These are phyloP conservation scores for Nemania serpens DNA, from an alignment of 2,329 filamentous ascomycete genomes.

Conservation along the genomic window DNA sequence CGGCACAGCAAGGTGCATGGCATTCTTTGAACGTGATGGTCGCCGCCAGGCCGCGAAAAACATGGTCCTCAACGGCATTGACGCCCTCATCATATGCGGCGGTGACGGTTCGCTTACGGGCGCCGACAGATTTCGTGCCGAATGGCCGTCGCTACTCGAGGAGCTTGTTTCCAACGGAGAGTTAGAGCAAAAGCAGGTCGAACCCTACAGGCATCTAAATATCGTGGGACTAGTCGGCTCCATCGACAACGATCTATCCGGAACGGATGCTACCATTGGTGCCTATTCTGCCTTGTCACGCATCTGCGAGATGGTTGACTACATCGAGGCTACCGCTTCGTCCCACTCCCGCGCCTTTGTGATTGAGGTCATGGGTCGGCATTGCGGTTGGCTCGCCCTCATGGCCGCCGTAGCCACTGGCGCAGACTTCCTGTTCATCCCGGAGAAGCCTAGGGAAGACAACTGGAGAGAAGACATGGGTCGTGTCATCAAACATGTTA, in stretches of 20 bases:
- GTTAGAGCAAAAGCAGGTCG: slow-evolving; percentile 71
- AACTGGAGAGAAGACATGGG: slow-evolving; percentile 93
- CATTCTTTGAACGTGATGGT: slow-evolving; percentile 86
- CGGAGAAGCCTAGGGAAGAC: slow-evolving; percentile 84
- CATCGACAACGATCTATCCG: slow-evolving; percentile 97
- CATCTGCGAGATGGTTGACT: slow-evolving; percentile 95
- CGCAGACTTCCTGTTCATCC: slow-evolving; percentile 96
- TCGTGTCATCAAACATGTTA: slow-evolving; percentile 71
- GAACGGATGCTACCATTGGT: slow-evolving; percentile 96
- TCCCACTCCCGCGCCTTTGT: slow-evolving; percentile 97
- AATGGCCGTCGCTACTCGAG: slow-evolving; percentile 86
- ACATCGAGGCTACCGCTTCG: slow-evolving; percentile 91
- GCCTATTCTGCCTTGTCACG: slow-evolving; percentile 91
- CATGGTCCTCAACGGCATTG: slow-evolving; percentile 89
- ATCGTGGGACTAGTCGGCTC: slow-evolving; percentile 96
- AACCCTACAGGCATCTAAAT: slow-evolving; percentile 84
- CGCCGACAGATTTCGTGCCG: slow-evolving; percentile 87
- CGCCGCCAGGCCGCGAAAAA: slow-evolving; percentile 89
- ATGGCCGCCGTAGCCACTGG: slow-evolving; percentile 96
- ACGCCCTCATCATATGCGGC: slow-evolving; percentile 94
- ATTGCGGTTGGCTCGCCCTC: slow-evolving; percentile 96
- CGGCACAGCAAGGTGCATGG: slow-evolving; percentile 90
- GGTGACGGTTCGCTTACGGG: slow-evolving; percentile 96
- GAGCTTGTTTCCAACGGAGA: slow-evolving; percentile 80
- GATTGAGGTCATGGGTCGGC: slow-evolving; percentile 96